These are phyloP conservation scores for Exidia glandulosa DNA, from an alignment of 768 basidiomycete genomes.

Conservation along the genomic window DNA sequence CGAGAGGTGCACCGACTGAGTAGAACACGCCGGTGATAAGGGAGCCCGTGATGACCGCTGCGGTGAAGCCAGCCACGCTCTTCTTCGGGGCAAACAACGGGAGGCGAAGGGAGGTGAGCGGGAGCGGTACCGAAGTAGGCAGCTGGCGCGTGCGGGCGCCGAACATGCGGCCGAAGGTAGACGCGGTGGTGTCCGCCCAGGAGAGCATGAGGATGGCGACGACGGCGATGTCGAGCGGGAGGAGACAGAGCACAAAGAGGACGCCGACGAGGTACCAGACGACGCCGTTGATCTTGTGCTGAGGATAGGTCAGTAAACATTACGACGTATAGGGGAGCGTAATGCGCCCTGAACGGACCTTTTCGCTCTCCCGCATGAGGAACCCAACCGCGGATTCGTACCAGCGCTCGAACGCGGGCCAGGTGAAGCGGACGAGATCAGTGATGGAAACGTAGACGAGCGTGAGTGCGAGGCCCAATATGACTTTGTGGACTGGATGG, in stretches of 20 bases:
- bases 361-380: slow-evolving; percentile 85
- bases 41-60: slow-evolving; percentile 64
- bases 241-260: slow-evolving; percentile 58
- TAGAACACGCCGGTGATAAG: slow-evolving; percentile 61
- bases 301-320: too few relatives aligned
- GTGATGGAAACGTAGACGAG: slow-evolving; percentile 60
- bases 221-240: slow-evolving; percentile 82
- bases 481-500: slow-evolving; percentile 37
- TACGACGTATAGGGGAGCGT: too few relatives aligned
- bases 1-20: slow-evolving; percentile 44
- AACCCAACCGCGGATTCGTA: slow-evolving; percentile 69
- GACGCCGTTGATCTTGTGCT: slow-evolving; percentile 74
- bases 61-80: slow-evolving; percentile 74
- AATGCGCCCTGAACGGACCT: slow-evolving; percentile 31
- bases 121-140: slow-evolving; percentile 29
- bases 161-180: slow-evolving; percentile 80
- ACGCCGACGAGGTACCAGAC: slow-evolving; percentile 88
- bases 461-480: slow-evolving; percentile 51
- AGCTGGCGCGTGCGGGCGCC: slow-evolving; percentile 57
- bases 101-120: slow-evolving; percentile 14
- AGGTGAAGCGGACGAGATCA: slow-evolving; percentile 64
- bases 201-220: slow-evolving; percentile 88
- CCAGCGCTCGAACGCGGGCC: slow-evolving; percentile 47
- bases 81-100: slow-evolving; percentile 59
- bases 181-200: slow-evolving; percentile 93